Evolutionary conservation across 192 early-diverging fungal genomes (phyloP).

Genomic region (Geranomyces michiganensis): DNA sequence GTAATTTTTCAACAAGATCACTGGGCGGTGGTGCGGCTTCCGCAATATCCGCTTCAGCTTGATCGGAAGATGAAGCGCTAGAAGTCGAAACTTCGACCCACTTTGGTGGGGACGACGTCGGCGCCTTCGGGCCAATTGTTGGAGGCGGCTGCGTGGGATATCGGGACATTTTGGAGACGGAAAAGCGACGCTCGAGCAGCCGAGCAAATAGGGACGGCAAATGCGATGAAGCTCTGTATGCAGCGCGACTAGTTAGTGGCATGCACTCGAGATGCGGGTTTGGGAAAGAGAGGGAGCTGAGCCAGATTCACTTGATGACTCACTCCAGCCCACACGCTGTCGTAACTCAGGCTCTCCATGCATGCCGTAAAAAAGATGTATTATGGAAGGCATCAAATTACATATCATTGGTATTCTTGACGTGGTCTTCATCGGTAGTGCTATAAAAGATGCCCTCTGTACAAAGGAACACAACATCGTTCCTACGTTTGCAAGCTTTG

Average conservation of each 20-base stretch:
- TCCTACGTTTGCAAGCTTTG: background rate
- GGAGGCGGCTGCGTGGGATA: background rate
- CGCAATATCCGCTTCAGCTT: background rate
- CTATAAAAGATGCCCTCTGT: conserved; percentile 70
- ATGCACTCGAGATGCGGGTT: too few species aligned
- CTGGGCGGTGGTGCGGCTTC: background rate
- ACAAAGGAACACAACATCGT: conserved; percentile 55
- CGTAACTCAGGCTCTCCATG: too few species aligned
- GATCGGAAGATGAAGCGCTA: background rate
- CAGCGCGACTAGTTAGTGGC: too few species aligned
- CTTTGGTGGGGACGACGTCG: background rate
- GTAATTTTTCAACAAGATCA: conserved; percentile 12
- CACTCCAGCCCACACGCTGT: too few species aligned
- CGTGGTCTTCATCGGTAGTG: conserved; percentile 70
- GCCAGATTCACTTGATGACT: too few species aligned
- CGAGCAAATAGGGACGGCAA: too few species aligned
- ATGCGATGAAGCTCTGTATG: too few species aligned
- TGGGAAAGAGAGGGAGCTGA: too few species aligned
- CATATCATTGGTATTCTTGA: conserved; percentile 33
- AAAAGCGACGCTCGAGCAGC: background rate
- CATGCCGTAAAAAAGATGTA: too few species aligned
- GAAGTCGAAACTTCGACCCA: conserved; percentile 4
- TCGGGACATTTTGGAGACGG: background rate
- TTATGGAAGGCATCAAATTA: too few species aligned
- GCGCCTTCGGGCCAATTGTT: background rate